Evolutionary conservation across 768 basidiomycete genomes (phyloP), one percentile per base, ranked within the genome.

Genomic region (Agaricus bisporus): DNA sequence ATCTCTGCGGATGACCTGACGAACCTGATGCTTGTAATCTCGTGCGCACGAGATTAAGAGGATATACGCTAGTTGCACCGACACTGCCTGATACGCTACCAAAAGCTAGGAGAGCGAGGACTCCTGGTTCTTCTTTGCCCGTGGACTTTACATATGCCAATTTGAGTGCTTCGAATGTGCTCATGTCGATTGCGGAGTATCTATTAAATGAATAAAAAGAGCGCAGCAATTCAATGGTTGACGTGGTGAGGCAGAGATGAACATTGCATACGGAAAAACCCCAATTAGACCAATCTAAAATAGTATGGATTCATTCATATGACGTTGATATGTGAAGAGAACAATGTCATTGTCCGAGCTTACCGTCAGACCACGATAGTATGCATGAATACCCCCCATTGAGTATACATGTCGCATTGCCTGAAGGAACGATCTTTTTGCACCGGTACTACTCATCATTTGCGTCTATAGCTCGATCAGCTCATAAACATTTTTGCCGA

Each of bases 121-220:
- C 82, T 2, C 91, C 90, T 0, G 95, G 92, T 66, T 99, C 95
- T 25, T 93, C 86, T 61, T 86, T 82, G 32, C 86, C 87, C 5
- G 90, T 89, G 29, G 94, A 95, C 48, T 83, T 81, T 37, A 88
- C 72, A 67, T 98, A 98, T 2, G 88, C 85, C 41, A 94, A 73
- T 67, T 98, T 98, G 53, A 99, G 81, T 2, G 92, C 91, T 71
- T 98, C 95, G 56, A 97, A 98, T 3, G 95, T 95, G 61, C 86
- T 89, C 91, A 93, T 95, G 68, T 99, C 95, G 58, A 98, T 99
- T 4, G 95, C 95, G 12, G 91, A 87, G 66, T 90, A 91, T 54
- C 86, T 88, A n/a, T n/a, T n/a, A 64, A 47, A 51, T 55, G 36
- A 25, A 56, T 38, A 35, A 18, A 39, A 7, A 41, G 7, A 41